A percentile compares a stretch with the other conserved stretches of the same genome.
phyloP scores from a whole-genome alignment of 345 rosid species.

The Salix purpurea region DNA sequence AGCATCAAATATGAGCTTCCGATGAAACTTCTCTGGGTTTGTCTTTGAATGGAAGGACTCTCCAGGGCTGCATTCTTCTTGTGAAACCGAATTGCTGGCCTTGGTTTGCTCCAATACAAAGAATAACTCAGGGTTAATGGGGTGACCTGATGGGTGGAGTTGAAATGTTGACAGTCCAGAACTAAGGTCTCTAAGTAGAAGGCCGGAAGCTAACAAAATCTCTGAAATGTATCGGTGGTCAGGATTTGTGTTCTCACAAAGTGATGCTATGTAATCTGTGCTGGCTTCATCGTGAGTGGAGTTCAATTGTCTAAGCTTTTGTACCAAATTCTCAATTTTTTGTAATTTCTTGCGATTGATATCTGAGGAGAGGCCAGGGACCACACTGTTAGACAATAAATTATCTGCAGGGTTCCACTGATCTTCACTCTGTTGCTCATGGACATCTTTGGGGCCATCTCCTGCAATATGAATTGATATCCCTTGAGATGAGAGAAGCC shows the following conservation, averaged over 20 bases:
- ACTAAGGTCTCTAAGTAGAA: slow-evolving; percentile 73
- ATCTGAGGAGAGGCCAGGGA: slow-evolving; percentile 51
- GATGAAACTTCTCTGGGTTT: slow-evolving; percentile 51
- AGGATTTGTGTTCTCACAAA: slow-evolving; percentile 76
- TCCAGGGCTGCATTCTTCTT: slow-evolving; percentile 39
- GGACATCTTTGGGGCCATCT: slow-evolving; percentile 30
- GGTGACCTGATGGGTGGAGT: slow-evolving; percentile 80
- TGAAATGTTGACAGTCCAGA: slow-evolving; percentile 62
- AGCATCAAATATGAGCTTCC: slow-evolving; percentile 76
- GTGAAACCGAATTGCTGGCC: slow-evolving; percentile 40
- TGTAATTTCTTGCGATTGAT: slow-evolving; percentile 76
- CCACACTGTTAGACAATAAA: slow-evolving; percentile 25
- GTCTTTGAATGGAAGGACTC: slow-evolving; percentile 32
- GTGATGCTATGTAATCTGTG: slow-evolving; percentile 90
- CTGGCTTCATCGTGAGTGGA: slow-evolving; percentile 81
- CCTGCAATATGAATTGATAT: slow-evolving; percentile 36
- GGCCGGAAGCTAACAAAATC: slow-evolving; percentile 89
- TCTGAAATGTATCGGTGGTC: slow-evolving; percentile 93
- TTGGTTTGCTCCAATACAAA: slow-evolving; percentile 88
- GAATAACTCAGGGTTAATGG: slow-evolving; percentile 85
- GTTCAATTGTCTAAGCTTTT: slow-evolving; percentile 76
- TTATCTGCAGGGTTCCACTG: slow-evolving; percentile 46
- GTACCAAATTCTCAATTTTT: slow-evolving; percentile 80
- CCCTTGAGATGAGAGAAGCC: slow-evolving; percentile 23
- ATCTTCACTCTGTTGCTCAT: slow-evolving; percentile 33